These are phyloP conservation scores for Talaromyces sp. DNA, from an alignment of 2,329 filamentous ascomycete genomes.

Conservation along the genomic window DNA sequence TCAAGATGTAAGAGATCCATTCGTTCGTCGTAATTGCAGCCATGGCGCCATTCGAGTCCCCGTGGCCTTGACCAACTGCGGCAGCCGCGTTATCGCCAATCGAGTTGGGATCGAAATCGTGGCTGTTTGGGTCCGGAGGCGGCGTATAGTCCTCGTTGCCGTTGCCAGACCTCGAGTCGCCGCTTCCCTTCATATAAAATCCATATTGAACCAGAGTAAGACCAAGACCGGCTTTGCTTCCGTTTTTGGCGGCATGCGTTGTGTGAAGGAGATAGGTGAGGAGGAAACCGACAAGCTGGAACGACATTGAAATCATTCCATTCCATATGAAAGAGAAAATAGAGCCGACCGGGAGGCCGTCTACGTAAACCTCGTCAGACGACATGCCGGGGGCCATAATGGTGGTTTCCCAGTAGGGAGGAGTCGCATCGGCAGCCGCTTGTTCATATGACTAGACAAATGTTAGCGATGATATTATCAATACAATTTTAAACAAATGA, in stretches of 20 bases:
- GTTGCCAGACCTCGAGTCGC: constrained; percentile 36
- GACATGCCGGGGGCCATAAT: constrained; percentile 89
- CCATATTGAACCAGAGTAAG: constrained; percentile 95
- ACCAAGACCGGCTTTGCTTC: constrained; percentile 86
- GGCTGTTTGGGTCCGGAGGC: constrained; percentile 81
- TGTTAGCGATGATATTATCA: constrained; percentile 29
- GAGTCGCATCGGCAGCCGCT: constrained; percentile 90
- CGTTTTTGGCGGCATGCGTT: constrained; percentile 96
- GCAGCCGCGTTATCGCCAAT: constrained; percentile 47
- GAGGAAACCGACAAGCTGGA: constrained; percentile 94
- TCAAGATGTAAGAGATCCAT: constrained; percentile 86
- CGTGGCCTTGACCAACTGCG: constrained; percentile 20
- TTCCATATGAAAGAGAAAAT: constrained; percentile 74
- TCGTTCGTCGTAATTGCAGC: constrained; percentile 67
- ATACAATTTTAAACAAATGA: neutral
- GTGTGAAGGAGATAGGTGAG: constrained; percentile 97
- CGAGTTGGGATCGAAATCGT: constrained; percentile 74
- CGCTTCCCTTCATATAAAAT: constrained; percentile 79
- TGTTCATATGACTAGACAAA: constrained; percentile 82
- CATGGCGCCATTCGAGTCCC: constrained; percentile 34
- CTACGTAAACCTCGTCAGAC: constrained; percentile 93
- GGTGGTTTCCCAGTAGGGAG: constrained; percentile 98
- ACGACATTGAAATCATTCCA: constrained; percentile 94
- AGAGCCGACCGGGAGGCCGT: constrained; percentile 86
- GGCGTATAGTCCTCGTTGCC: constrained; percentile 46